These are phyloP conservation scores for Nicotiana noctiflora DNA, from an alignment of 257 asterid species.

Conservation along the genomic window DNA sequence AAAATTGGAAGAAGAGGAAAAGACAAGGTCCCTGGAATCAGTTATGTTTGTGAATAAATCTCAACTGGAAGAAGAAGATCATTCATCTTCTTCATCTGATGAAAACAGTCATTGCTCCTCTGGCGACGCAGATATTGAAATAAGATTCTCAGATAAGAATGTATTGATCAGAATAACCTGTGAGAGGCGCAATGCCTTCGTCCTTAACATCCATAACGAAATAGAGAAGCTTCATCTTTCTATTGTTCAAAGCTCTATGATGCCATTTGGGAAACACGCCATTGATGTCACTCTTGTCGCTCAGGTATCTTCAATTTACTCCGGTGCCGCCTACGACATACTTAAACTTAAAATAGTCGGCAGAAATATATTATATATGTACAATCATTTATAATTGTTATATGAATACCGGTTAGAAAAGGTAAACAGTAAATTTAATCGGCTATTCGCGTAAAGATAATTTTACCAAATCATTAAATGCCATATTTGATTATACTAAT, in stretches of 20 bases:
- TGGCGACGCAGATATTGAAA: slow-evolving; percentile 26
- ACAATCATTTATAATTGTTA: too few species aligned
- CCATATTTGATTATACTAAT: too few species aligned
- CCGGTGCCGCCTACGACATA: too few species aligned
- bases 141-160: slow-evolving; percentile 10
- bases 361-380: too few species aligned
- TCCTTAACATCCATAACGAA: slow-evolving; percentile 10
- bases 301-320: too few species aligned
- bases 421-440: too few species aligned
- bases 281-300: slow-evolving; percentile 20
- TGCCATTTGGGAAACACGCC: slow-evolving; percentile 17
- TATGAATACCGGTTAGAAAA: too few species aligned
- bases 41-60: slow-evolving; percentile 24
- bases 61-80: slow-evolving; percentile 15
- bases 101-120: slow-evolving; percentile 11
- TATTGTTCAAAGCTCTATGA: slow-evolving; percentile 13
- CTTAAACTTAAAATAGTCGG: too few species aligned
- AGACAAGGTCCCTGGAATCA: slow-evolving; percentile 5
- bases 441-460: too few species aligned
- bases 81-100: slow-evolving; percentile 18
- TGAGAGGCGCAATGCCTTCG: background rate
- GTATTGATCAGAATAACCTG: slow-evolving; percentile 23
- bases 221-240: slow-evolving; percentile 18
- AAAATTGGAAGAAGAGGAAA: slow-evolving; percentile 24
- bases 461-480: too few species aligned